A percentile compares a stretch with the other conserved stretches of the same genome.
Evolutionary conservation across 345 rosid species (phyloP).

Genomic region (Lumnitzera littorea): DNA sequence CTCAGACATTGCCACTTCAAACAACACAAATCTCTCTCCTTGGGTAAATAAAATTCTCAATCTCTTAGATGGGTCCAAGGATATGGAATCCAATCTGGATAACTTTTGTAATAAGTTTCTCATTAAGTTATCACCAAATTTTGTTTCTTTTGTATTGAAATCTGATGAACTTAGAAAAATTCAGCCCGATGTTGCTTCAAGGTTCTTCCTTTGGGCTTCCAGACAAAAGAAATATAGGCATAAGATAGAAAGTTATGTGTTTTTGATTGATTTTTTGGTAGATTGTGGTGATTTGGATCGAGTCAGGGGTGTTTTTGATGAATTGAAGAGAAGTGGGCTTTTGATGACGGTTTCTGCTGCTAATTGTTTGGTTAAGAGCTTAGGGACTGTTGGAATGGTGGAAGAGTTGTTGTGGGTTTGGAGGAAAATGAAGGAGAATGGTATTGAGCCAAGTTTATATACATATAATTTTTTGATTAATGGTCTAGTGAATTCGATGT

Average conservation of each 20-base stretch:
- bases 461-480: constrained; percentile 67
- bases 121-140: constrained; percentile 58
- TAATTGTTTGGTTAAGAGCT: constrained; percentile 68
- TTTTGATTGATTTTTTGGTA: constrained; percentile 54
- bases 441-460: constrained; percentile 67
- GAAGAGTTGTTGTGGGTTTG: constrained; percentile 92
- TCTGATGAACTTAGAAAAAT: constrained; percentile 39
- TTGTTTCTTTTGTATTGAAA: constrained; percentile 50
- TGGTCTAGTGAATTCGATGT: constrained; percentile 64
- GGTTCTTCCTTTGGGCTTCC: constrained; percentile 69
- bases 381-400: constrained; percentile 82
- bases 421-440: constrained; percentile 83
- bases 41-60: constrained; percentile 57
- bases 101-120: constrained; percentile 51
- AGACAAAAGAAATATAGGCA: constrained; percentile 68
- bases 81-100: constrained; percentile 60
- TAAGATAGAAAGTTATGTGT: constrained; percentile 60
- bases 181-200: constrained; percentile 35
- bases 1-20: constrained; percentile 45
- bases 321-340: constrained; percentile 39
- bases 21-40: constrained; percentile 50
- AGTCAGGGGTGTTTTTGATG: constrained; percentile 36
- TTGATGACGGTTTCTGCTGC: constrained; percentile 41
- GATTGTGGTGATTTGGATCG: constrained; percentile 33
- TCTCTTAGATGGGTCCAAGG: constrained; percentile 56